Base-by-base conservation (phyloP, 352 stramenopile genomes). In the Globisporangium echinulatum region DNA sequence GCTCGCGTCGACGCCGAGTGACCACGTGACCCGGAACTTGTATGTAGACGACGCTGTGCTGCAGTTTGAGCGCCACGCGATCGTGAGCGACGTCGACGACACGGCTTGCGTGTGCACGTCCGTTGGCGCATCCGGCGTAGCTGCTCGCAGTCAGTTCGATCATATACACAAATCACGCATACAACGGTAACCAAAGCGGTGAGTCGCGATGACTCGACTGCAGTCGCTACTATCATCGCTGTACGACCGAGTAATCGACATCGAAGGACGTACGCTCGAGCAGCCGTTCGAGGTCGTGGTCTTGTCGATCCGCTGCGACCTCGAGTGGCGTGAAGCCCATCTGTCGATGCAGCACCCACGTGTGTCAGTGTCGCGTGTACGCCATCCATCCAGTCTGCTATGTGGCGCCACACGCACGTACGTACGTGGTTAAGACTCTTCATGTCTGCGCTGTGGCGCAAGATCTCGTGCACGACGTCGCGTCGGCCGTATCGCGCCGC, bases 1-100 rank as follows among this genome's bases (percentile, higher is more conserved):
- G 3, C 59, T 58, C 0, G 62, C 56, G 37, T 59, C 75, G 11
- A 63, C 64, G 8, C 50, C 61, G 7, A 80, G 49, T 6, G 52
- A 8, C 74, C 77, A 87, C 15, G 68, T 58, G n/a, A 87, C 56
- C 43, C 66, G 71, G 53, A 68, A 87, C 15, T 68, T 36, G 40
- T 79, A 83, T 0, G 52, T 46, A 1, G 71, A 78, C 7, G 48
- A 44, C 0, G 46, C 7, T 17, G 54, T 37, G 11, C 51, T 46
- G 7, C 55, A 63, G 25, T 58, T 54, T 0, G 63, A 64, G 0
- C 50, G 57, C 74, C 74, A 83, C 7, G 50, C 61, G 17, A 80
- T 40, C 0, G 60, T 58, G 3, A 83, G 43, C 0, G 69, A 72
- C 2, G 67, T 77, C n/a, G 74, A 62, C 3, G 64, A 61, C 36